Conservation (phyloP, 2,329 filamentous ascomycete genomes). For the Alternaria conjuncta region DNA sequence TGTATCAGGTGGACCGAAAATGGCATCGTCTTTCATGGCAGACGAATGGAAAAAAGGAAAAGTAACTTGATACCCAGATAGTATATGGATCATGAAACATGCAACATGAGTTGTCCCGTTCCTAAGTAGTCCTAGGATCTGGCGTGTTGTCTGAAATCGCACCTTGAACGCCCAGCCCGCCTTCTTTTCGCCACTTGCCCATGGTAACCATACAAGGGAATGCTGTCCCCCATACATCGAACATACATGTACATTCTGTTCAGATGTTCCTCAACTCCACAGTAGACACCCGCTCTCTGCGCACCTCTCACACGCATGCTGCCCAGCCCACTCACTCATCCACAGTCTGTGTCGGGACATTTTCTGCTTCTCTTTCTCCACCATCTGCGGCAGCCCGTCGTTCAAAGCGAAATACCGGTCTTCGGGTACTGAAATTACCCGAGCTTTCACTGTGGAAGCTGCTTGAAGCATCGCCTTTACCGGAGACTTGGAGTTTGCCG, state of each 20-base stretch:
- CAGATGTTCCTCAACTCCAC: too few species aligned
- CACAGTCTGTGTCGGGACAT: not conserved
- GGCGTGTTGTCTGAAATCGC: not conserved
- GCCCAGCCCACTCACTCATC: too few species aligned
- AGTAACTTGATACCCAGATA: conserved; percentile 3
- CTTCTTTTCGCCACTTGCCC: not conserved
- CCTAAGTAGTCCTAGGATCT: not conserved
- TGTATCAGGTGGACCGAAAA: not conserved
- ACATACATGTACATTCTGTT: not conserved
- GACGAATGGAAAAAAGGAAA: not conserved
- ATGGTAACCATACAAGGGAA: not conserved
- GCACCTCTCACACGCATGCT: too few species aligned
- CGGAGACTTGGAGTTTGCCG: not conserved
- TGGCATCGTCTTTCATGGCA: not conserved
- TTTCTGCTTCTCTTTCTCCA: not conserved
- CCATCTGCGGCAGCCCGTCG: not conserved
- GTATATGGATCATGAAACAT: not conserved
- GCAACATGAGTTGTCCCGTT: not conserved
- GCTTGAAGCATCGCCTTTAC: not conserved
- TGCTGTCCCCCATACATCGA: not conserved
- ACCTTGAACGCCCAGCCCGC: not conserved
- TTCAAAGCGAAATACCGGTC: not conserved
- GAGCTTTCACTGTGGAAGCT: not conserved
- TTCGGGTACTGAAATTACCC: not conserved
- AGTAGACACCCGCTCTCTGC: too few species aligned